Conservation (phyloP, 2,329 filamentous ascomycete species). For the Acarospora socialis region DNA sequence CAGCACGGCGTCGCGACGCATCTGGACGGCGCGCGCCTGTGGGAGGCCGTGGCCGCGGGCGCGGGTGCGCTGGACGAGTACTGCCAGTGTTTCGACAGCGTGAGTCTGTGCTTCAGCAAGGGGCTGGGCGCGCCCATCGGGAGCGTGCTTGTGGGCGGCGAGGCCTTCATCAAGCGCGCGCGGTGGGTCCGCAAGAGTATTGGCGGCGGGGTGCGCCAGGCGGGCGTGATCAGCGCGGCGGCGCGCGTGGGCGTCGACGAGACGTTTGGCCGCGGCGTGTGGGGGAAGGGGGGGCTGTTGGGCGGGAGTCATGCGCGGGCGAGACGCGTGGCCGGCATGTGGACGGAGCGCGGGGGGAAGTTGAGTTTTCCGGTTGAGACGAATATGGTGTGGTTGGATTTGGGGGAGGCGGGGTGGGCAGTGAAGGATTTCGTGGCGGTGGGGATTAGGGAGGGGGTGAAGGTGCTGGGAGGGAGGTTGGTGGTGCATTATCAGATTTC, state of each 20-base stretch:
- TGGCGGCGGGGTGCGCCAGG: conserved; percentile 63
- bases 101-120: conserved; percentile 70
- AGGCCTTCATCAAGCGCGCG: conserved; percentile 47
- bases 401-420: conserved; percentile 44
- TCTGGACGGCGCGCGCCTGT: conserved; percentile 65
- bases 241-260: conserved; percentile 66
- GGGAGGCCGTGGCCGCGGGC: conserved; percentile 63
- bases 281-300: conserved; percentile 48
- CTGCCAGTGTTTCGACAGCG: conserved; percentile 54
- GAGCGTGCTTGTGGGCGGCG: conserved; percentile 52
- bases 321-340: conserved; percentile 47
- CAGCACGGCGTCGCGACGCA: conserved; percentile 54
- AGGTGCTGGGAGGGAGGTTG: conserved; percentile 41
- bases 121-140: conserved; percentile 71
- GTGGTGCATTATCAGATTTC: conserved; percentile 47
- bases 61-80: conserved; percentile 54
- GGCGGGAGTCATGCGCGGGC: conserved; percentile 47
- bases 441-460: conserved; percentile 43
- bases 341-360: conserved; percentile 55
- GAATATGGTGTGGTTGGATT: conserved; percentile 84
- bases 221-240: conserved; percentile 61
- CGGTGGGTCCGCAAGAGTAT: conserved; percentile 69
- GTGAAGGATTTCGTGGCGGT: conserved; percentile 39
- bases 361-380: conserved; percentile 59
- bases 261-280: conserved; percentile 50